Conservation (phyloP, 2,329 filamentous ascomycete species). For the Fusarium burgessii region DNA sequence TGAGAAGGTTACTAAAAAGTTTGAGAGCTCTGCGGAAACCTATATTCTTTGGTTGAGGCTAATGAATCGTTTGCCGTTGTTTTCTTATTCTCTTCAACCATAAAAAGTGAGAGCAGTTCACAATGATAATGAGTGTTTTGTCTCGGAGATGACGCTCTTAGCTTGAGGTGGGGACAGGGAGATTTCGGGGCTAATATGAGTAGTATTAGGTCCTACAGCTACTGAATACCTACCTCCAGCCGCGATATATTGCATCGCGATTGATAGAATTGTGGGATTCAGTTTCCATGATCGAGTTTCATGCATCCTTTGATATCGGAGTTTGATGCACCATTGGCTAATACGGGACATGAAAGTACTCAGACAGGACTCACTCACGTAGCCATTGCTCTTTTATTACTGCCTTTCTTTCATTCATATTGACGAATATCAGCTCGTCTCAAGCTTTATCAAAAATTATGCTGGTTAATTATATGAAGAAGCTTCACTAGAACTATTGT, state of each 20-base stretch:
- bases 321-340: not conserved
- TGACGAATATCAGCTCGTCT: not conserved
- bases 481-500: not conserved
- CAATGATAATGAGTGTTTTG: conserved; percentile 27
- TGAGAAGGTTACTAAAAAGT: not conserved
- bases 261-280: not conserved
- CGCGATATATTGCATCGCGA: conserved; percentile 1
- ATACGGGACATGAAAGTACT: not conserved
- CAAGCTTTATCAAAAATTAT: not conserved
- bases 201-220: conserved; percentile 1
- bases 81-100: not conserved
- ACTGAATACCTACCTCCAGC: not conserved
- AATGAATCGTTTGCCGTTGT: not conserved
- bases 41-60: not conserved
- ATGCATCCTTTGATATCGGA: not conserved
- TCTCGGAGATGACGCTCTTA: conserved; percentile 35
- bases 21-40: not conserved
- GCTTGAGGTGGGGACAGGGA: conserved; percentile 26
- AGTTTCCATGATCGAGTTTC: not conserved
- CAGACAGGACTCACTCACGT: not conserved
- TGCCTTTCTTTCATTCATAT: not conserved
- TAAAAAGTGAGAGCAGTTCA: conserved; percentile 7
- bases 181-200: conserved; percentile 19
- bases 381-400: not conserved
- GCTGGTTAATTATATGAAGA: not conserved